Base-by-base conservation (phyloP, 257 asterid species). In the Henckelia pumila region DNA sequence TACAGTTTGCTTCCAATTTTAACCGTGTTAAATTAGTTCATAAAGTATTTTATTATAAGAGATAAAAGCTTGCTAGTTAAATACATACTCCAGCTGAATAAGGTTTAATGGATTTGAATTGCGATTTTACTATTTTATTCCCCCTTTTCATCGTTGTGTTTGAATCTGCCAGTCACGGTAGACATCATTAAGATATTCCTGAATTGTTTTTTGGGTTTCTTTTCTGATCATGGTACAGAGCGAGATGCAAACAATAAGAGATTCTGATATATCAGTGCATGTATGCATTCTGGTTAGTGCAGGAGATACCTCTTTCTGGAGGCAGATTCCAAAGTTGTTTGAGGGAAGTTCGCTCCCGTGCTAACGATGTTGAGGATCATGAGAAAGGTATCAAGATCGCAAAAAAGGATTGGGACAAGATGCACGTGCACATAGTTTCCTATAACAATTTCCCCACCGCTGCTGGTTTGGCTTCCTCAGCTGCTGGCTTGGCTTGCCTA, bases 401-500 rank as follows among this genome's bases (percentile, higher is more conserved):
- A 0, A 94, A 87, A 58, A 80, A 83, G 75, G 96, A 94, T 67
- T 91, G 96, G 99, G 89, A 91, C 81, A 89, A 89, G 69, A 76
- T 94, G 75, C 95, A 85, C 59, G 68, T 94, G 23, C 98, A 91
- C 66, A 63, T 94, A 79, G 98, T 87, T 78, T 94, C 99, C 25
- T 89, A 84, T 73, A 94, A 94, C 77, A 94, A 94, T 79, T 94
- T 94, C 70, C 98, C 96, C 23, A 94, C 99, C 69, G 99, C 98
- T 67, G 99, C 99, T 80, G 99, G 98, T 37, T 81, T 94, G 88
- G 99, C 99, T 44, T 94, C 98, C 76, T 94, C 99, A 0, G 99
- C 99, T 82, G 96, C 98, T 76, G 98, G 99, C 66, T 86, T 94
- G 72, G 99, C 99, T 22, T 94, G 99, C 85, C 88, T 94, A 2